A percentile compares a stretch with the other conserved stretches of the same genome.
Conservation (phyloP, 164 flowering plant genomes). For the Vitis riparia region DNA sequence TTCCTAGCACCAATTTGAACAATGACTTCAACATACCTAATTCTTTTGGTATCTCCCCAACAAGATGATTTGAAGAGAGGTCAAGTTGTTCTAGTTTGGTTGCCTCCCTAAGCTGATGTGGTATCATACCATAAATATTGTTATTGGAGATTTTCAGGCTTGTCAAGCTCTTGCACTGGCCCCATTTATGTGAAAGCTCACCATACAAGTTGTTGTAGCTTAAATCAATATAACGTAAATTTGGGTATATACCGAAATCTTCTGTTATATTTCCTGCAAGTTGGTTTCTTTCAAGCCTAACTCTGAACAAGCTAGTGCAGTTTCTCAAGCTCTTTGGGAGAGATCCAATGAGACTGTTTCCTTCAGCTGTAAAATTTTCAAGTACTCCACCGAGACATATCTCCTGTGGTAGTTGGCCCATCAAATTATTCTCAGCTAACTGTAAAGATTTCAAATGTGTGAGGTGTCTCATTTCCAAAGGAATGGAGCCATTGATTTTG, state of each 20-base stretch:
- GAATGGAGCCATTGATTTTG: too few relatives aligned
- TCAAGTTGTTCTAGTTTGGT: not conserved
- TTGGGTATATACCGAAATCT: not conserved
- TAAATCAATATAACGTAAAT: not conserved
- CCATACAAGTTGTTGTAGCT: constrained; percentile 3
- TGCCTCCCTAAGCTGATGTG: not conserved
- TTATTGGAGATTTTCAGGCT: not conserved
- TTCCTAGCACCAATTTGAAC: not conserved
- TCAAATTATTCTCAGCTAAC: too few relatives aligned
- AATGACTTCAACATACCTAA: not conserved
- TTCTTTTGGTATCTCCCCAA: not conserved
- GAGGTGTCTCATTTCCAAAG: too few relatives aligned
- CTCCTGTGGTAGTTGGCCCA: too few relatives aligned
- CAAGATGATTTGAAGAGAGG: not conserved
- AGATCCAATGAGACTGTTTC: not conserved
- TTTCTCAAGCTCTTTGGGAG: not conserved
- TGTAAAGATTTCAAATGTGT: too few relatives aligned
- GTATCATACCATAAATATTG: not conserved
- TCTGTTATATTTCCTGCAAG: not conserved
- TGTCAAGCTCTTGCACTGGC: not conserved
- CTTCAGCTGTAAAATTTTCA: too few relatives aligned
- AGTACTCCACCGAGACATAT: too few relatives aligned
- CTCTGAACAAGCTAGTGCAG: not conserved
- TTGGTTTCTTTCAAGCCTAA: constrained; percentile 6
- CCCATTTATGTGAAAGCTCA: not conserved